Conservation (phyloP, 306 rosid species). For the Vigna unguiculata region DNA sequence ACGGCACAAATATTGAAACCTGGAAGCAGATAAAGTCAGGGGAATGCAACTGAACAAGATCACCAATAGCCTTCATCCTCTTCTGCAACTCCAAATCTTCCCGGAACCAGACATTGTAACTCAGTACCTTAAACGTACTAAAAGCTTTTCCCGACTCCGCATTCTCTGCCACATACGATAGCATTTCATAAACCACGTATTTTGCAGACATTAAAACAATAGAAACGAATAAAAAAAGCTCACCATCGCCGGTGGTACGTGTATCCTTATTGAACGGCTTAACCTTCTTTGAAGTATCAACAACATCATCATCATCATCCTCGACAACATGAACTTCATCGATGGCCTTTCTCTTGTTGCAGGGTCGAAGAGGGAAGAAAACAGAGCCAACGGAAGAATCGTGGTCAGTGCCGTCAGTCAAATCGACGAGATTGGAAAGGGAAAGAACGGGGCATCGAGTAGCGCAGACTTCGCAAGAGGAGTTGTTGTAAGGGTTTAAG, state of each 20-base stretch:
- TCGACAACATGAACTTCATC: slow-evolving; percentile 42
- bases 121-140: slow-evolving; percentile 61
- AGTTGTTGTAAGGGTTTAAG: slow-evolving; percentile 66
- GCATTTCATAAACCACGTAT: neutral
- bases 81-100: slow-evolving; percentile 78
- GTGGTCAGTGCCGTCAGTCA: slow-evolving; percentile 51
- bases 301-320: slow-evolving; percentile 21
- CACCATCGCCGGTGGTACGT: slow-evolving; percentile 48
- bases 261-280: slow-evolving; percentile 45
- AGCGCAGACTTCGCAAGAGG: slow-evolving; percentile 71
- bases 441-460: slow-evolving; percentile 71
- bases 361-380: slow-evolving; percentile 73
- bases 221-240: neutral
- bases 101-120: slow-evolving; percentile 89
- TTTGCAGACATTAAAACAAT: neutral
- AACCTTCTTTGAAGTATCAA: slow-evolving; percentile 40
- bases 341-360: slow-evolving; percentile 64
- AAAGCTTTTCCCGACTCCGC: slow-evolving; percentile 42
- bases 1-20: slow-evolving; percentile 36
- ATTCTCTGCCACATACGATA: slow-evolving; percentile 44
- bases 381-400: slow-evolving; percentile 77
- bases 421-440: slow-evolving; percentile 64
- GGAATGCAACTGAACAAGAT: slow-evolving; percentile 70
- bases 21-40: slow-evolving; percentile 74
- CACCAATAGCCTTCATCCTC: slow-evolving; percentile 85